Evolutionary conservation across 163 green algal species (phyloP).

Genomic region (Chlamydomonas reinhardtii): DNA sequence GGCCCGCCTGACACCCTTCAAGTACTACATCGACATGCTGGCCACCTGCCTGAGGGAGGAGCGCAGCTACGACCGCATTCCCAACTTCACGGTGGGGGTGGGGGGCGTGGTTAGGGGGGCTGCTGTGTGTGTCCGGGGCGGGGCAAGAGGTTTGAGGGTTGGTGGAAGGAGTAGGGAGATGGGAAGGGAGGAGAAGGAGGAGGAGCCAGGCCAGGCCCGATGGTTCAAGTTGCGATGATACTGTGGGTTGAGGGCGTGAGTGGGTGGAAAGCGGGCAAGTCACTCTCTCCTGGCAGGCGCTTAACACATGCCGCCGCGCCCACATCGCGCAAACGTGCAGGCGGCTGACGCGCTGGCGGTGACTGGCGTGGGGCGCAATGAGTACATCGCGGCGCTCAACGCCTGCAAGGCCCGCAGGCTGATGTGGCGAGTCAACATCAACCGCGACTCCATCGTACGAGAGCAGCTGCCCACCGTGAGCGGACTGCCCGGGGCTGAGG

Average conservation of each 20-base stretch:
- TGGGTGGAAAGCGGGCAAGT: too few species aligned
- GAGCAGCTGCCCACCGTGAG: slow-evolving; percentile 84
- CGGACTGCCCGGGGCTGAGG: slow-evolving; percentile 11
- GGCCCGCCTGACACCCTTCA: slow-evolving; percentile 87
- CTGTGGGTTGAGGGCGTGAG: too few species aligned
- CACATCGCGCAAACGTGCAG: slow-evolving; percentile 54
- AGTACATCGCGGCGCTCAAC: slow-evolving; percentile 96
- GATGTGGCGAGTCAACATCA: slow-evolving; percentile 94
- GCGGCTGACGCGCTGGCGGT: slow-evolving; percentile 90
- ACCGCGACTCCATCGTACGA: slow-evolving; percentile 70
- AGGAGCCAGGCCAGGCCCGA: too few species aligned
- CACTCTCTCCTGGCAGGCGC: too few species aligned
- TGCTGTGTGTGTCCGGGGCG: too few species aligned
- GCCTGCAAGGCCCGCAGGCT: slow-evolving; percentile 90
- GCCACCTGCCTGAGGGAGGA: slow-evolving; percentile 88
- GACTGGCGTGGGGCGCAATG: slow-evolving; percentile 92
- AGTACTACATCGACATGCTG: slow-evolving; percentile 91
- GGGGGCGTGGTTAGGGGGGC: too few species aligned
- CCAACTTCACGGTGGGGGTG: slow-evolving; percentile 91
- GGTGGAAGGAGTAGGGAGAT: too few species aligned
- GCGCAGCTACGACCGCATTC: slow-evolving; percentile 92
- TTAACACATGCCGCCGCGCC: too few species aligned
- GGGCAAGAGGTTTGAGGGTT: too few species aligned
- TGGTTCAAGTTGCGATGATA: too few species aligned
- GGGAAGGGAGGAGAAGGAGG: too few species aligned